phyloP scores from a whole-genome alignment of 805 yeast species.

The Candida cerambycidarum region DNA sequence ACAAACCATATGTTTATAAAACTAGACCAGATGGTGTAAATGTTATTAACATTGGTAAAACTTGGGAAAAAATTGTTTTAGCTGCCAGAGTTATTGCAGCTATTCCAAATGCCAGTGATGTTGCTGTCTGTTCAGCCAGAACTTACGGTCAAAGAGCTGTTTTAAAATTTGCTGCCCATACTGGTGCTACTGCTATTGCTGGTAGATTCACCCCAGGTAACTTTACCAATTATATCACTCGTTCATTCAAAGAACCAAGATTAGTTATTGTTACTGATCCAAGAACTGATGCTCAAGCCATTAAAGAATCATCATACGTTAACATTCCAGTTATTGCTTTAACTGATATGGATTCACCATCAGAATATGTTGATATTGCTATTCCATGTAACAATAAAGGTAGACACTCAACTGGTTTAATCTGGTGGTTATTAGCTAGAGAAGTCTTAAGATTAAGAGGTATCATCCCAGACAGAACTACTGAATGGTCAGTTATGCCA shows the following conservation, averaged over 20 bases:
- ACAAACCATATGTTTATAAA: constrained; percentile 94
- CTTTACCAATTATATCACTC: constrained; percentile 99
- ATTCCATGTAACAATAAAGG: constrained; percentile 99
- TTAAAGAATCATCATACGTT: constrained; percentile 99
- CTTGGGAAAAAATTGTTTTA: constrained; percentile 99
- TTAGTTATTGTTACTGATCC: constrained; percentile 99
- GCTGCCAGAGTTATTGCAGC: constrained; percentile 99
- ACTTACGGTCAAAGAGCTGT: constrained; percentile 99
- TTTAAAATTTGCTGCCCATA: constrained; percentile 98
- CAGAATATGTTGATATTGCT: constrained; percentile 98
- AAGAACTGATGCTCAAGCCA: constrained; percentile 99
- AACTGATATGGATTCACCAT: constrained; percentile 97
- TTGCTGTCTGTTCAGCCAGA: constrained; percentile 98
- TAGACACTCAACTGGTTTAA: constrained; percentile 98
- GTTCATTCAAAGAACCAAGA: constrained; percentile 99
- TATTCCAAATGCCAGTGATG: constrained; percentile 97
- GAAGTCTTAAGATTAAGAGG: constrained; percentile 99
- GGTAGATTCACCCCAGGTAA: constrained; percentile 99
- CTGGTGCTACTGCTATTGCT: constrained; percentile 99
- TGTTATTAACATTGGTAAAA: constrained; percentile 96
- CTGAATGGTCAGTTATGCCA: constrained; percentile 99
- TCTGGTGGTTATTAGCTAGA: constrained; percentile 99
- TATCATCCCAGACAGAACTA: constrained; percentile 90
- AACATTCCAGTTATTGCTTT: constrained; percentile 99
- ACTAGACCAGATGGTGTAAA: constrained; percentile 99